These are phyloP conservation scores for Aspergillus transmontanensis DNA, from an alignment of 2,329 filamentous ascomycete genomes.

Conservation along the genomic window DNA sequence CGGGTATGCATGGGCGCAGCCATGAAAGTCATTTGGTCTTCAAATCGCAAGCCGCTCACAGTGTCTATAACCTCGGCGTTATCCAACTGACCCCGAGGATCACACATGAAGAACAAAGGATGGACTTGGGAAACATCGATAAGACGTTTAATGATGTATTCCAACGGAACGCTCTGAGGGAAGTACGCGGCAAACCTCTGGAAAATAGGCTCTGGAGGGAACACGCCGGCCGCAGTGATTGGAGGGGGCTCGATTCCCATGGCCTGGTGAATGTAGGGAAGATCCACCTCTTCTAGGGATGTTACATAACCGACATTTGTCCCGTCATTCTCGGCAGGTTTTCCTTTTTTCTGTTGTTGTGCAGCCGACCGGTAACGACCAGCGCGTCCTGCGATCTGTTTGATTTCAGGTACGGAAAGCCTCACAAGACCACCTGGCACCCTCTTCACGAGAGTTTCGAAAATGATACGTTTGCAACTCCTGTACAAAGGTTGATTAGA, in stretches of 20 bases:
- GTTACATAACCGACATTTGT: constrained; percentile 71
- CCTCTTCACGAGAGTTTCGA: constrained; percentile 76
- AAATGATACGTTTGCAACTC: constrained; percentile 83
- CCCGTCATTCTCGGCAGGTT: constrained; percentile 20
- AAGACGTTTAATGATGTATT: constrained; percentile 77
- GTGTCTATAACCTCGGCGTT: constrained; percentile 76
- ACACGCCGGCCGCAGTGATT: constrained; percentile 71
- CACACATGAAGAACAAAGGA: constrained; percentile 70
- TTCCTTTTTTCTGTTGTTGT: constrained; percentile 46
- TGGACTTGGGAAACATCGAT: constrained; percentile 68
- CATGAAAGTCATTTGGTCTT: constrained; percentile 76
- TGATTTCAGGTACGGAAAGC: constrained; percentile 76
- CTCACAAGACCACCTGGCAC: constrained; percentile 61
- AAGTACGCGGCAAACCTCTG: constrained; percentile 81
- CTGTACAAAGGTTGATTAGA: constrained; percentile 36
- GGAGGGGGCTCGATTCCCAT: constrained; percentile 67
- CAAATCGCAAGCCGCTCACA: constrained; percentile 66
- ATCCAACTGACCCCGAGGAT: constrained; percentile 62
- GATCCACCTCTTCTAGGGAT: constrained; percentile 71
- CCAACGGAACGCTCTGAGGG: constrained; percentile 76
- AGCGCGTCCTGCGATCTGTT: constrained; percentile 92
- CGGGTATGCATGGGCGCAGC: constrained; percentile 67
- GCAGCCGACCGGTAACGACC: constrained; percentile 79
- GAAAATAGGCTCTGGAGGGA: constrained; percentile 70
- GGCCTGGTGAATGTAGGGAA: constrained; percentile 61